Evolutionary conservation across 2,329 filamentous ascomycete genomes (phyloP).

Genomic region (Fusarium duplospermum): DNA sequence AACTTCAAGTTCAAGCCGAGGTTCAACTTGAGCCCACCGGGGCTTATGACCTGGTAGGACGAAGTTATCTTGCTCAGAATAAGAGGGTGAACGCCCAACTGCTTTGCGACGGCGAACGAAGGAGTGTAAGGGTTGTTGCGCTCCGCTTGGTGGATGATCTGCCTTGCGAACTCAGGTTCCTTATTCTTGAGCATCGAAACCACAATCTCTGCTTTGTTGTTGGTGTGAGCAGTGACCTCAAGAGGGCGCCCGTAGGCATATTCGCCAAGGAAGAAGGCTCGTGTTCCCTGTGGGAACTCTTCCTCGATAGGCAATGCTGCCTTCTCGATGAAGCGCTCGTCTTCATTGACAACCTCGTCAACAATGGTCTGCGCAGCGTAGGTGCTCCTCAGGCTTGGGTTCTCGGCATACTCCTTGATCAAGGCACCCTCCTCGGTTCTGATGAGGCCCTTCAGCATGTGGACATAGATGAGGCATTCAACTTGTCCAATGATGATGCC

Average conservation of each 20-base stretch:
- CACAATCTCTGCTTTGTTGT: slow-evolving; percentile 81
- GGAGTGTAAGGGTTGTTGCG: slow-evolving; percentile 81
- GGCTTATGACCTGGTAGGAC: slow-evolving; percentile 83
- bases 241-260: slow-evolving; percentile 91
- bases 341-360: slow-evolving; percentile 88
- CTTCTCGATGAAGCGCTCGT: slow-evolving; percentile 92
- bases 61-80: slow-evolving; percentile 96
- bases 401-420: slow-evolving; percentile 90
- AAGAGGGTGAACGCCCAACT: slow-evolving; percentile 84
- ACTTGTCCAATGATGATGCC: slow-evolving; percentile 88
- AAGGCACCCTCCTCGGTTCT: slow-evolving; percentile 93
- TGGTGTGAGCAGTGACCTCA: slow-evolving; percentile 80
- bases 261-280: slow-evolving; percentile 93
- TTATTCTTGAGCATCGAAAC: slow-evolving; percentile 78
- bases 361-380: slow-evolving; percentile 94
- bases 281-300: slow-evolving; percentile 86
- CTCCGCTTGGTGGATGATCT: slow-evolving; percentile 78
- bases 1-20: slow-evolving; percentile 97
- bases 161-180: slow-evolving; percentile 84
- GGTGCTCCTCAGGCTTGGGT: slow-evolving; percentile 86
- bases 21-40: slow-evolving; percentile 87
- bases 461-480: slow-evolving; percentile 90
- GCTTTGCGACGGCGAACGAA: slow-evolving; percentile 87
- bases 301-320: slow-evolving; percentile 88
- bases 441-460: slow-evolving; percentile 90